phyloP scores from a whole-genome alignment of 306 rosid genomes.

The Vicia faba region DNA sequence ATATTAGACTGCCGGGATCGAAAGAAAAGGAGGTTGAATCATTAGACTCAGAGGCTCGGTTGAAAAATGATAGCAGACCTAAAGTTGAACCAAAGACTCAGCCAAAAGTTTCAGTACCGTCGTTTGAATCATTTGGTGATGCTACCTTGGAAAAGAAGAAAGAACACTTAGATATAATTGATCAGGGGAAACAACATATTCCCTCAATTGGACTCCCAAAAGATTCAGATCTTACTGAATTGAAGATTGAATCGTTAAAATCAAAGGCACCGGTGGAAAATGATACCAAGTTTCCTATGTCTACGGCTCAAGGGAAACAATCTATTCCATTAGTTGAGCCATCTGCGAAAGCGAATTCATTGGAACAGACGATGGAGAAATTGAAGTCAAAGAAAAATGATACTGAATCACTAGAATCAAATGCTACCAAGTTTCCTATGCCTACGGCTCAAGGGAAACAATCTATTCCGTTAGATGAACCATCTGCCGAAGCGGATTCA shows the following conservation, averaged over 20 bases:
- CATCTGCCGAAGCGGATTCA: constrained; percentile 19
- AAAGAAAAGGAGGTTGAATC: constrained; percentile 23
- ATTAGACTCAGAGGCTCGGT: constrained; percentile 31
- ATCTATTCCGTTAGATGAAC: constrained; percentile 29
- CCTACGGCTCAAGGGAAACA: constrained; percentile 1
- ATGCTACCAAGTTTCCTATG: background rate
- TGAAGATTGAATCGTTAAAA: constrained; percentile 41
- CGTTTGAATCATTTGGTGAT: constrained; percentile 29
- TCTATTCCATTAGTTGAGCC: constrained; percentile 30
- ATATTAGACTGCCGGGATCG: constrained; percentile 35
- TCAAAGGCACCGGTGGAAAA: constrained; percentile 24
- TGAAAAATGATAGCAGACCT: constrained; percentile 19
- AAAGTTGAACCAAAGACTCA: constrained; percentile 28
- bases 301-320: background rate
- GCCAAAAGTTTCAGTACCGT: constrained; percentile 26
- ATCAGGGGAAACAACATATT: too few species aligned
- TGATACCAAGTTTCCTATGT: constrained; percentile 1
- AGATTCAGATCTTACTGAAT: constrained; percentile 13
- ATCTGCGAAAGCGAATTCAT: constrained; percentile 15
- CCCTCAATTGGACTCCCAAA: constrained; percentile 18
- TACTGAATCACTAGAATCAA: constrained; percentile 36
- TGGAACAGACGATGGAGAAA: constrained; percentile 32
- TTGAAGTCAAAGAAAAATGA: constrained; percentile 13
- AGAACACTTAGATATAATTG: background rate
- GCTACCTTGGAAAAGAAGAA: constrained; percentile 36